Evolutionary conservation across 2,329 filamentous ascomycete genomes (phyloP).

Genomic region (Aspergillus terreus): DNA sequence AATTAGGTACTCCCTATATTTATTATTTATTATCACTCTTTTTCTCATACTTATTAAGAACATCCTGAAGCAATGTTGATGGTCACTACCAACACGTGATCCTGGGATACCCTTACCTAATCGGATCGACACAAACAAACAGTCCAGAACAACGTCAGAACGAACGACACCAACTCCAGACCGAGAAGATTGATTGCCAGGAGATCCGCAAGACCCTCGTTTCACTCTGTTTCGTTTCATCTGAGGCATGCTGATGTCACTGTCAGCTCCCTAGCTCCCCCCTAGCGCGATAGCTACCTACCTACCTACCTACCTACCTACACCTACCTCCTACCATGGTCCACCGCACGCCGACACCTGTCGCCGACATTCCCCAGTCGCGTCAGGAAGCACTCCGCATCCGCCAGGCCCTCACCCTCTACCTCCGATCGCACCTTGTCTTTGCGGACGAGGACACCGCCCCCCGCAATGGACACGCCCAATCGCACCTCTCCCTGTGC

Average conservation of each 20-base stretch:
- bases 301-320: background rate
- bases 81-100: background rate
- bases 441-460: conserved; percentile 26
- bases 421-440: conserved; percentile 35
- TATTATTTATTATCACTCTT: too few relatives aligned
- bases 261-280: background rate
- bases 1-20: too few relatives aligned
- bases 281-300: background rate
- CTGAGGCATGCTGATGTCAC: background rate
- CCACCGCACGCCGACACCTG: conserved; percentile 10
- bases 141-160: conserved; percentile 1
- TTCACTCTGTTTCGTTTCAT: background rate
- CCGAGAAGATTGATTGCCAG: background rate
- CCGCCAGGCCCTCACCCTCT: conserved; percentile 36
- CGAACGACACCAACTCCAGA: background rate
- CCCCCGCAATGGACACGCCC: conserved; percentile 15
- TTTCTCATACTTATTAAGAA: too few relatives aligned
- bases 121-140: conserved; percentile 1
- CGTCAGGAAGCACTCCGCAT: conserved; percentile 38
- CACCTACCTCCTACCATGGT: conserved; percentile 17
- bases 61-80: too few relatives aligned
- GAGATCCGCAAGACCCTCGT: background rate
- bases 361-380: conserved; percentile 32
- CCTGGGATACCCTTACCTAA: background rate
- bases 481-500: conserved; percentile 34